Base-by-base conservation (phyloP, 1,284 basidiomycete species). In the Boletus semigastroideus region DNA sequence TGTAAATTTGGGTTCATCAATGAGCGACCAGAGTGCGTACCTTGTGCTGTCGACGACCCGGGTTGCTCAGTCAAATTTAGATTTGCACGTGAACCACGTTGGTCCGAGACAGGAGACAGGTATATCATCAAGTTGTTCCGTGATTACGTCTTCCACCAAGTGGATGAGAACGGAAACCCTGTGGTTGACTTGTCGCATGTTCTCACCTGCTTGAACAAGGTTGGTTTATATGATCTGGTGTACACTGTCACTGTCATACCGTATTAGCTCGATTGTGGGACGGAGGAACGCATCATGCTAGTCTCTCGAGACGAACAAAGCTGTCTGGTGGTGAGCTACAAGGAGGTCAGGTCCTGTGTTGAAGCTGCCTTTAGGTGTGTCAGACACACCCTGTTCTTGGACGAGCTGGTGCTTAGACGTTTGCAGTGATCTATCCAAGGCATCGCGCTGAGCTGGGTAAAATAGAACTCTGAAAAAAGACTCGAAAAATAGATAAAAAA, bases 71-170 rank as follows among this genome's bases (percentile, higher is more conserved):
- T 11, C 16, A 40, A 46, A 39, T n/a, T 28, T 33, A 94, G 94
- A 64, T 98, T 98, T 64, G 92, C 96, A 46, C 87, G 92, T 48
- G 96, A 98, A 66, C 84, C 92, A 2, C 82, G 94, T 11, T 99
- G 96, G 96, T 94, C 94, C 9, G 97, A 99, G 69, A 98, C 96
- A 2, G 97, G 97, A 13, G 97, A 99, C 67, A 80, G 95, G 53
- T 99, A 99, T 69, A 93, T 99, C 63, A 83, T 99, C 77, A 98
- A 97, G 77, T 82, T 99, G 46, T 99, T 99, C 81, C 83, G 97
- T 27, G 97, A 99, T 72, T 95, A 93, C 65, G 94, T 99, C 40
- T 99, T 99, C 74, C 97, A 99, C 69, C 92, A 96, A 64, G 88
- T 97, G 40, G 94, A 97, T 60, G 92, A 94, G 64, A 82, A 86